These are phyloP conservation scores for Isoetes engelmannii DNA, from an alignment of 83 land plant genomes.

Conservation along the genomic window DNA sequence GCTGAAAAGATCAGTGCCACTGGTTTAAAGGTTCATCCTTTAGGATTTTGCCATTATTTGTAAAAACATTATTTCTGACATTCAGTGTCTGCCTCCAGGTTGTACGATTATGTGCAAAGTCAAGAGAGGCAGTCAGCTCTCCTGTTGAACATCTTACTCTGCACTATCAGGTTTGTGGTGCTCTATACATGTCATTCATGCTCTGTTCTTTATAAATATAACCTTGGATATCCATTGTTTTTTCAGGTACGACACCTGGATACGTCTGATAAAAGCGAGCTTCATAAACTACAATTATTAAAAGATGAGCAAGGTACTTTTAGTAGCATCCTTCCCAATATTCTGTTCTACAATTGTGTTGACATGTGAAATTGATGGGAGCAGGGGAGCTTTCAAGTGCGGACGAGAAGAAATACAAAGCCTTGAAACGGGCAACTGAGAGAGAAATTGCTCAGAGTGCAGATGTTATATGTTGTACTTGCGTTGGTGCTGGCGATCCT, in stretches of 20 bases:
- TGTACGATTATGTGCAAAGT: constrained; percentile 94
- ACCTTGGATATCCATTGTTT: not conserved
- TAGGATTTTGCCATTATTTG: not conserved
- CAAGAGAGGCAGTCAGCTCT: constrained; percentile 97
- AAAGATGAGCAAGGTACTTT: constrained; percentile 94
- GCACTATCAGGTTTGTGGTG: constrained; percentile 66
- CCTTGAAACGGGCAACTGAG: constrained; percentile 94
- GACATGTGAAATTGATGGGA: not conserved
- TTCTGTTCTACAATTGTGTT: not conserved
- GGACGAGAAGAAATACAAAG: constrained; percentile 98
- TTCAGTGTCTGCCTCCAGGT: constrained; percentile 44
- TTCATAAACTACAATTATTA: constrained; percentile 85
- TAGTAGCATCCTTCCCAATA: not conserved
- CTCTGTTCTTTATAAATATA: not conserved
- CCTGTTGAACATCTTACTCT: constrained; percentile 97
- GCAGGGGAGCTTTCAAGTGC: constrained; percentile 96
- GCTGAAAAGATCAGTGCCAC: constrained; percentile 99
- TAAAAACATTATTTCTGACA: not conserved
- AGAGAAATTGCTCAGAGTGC: constrained; percentile 98
- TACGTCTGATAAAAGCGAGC: constrained; percentile 95
- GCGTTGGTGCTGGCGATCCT: constrained; percentile 99
- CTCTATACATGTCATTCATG: not conserved
- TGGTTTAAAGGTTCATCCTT: constrained; percentile 67
- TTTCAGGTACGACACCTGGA: constrained; percentile 89
- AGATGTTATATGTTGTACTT: constrained; percentile 96